Conservation (phyloP, 352 stramenopile genomes). For the Globisporangium echinulatum region DNA sequence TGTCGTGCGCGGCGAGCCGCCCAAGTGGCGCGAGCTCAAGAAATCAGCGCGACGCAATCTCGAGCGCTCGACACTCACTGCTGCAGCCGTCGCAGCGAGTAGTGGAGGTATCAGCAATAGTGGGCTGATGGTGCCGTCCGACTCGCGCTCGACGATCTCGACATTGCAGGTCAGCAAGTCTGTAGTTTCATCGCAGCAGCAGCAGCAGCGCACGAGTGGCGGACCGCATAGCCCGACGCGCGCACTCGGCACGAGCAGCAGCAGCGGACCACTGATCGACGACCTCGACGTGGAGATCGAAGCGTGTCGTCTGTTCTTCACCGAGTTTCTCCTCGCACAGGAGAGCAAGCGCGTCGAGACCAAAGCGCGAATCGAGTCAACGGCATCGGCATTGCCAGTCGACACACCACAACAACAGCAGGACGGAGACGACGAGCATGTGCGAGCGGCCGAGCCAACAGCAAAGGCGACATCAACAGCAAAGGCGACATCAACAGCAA, state of each 20-base stretch:
- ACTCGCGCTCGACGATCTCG: conserved; percentile 57
- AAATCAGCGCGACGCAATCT: conserved; percentile 44
- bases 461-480: not conserved
- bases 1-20: conserved; percentile 39
- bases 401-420: not conserved
- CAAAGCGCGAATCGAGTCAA: conserved; percentile 5
- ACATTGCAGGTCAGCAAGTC: conserved; percentile 11
- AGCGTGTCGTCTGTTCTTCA: conserved; percentile 84
- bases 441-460: not conserved
- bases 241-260: conserved; percentile 9
- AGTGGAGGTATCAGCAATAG: conserved; percentile 1
- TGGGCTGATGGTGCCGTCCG: conserved; percentile 14
- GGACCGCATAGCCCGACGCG: conserved; percentile 18
- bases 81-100: conserved; percentile 14
- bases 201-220: conserved; percentile 13
- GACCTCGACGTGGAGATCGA: conserved; percentile 79
- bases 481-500: not conserved
- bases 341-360: conserved; percentile 21
- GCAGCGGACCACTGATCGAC: conserved; percentile 24
- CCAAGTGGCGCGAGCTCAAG: conserved; percentile 73
- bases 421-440: conserved; percentile 4
- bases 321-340: conserved; percentile 66
- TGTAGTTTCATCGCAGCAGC: not conserved
- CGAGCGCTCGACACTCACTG: conserved; percentile 24
- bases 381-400: not conserved